Conservation (phyloP, 176 grass and related monocot genomes). For the Avena eriantha region DNA sequence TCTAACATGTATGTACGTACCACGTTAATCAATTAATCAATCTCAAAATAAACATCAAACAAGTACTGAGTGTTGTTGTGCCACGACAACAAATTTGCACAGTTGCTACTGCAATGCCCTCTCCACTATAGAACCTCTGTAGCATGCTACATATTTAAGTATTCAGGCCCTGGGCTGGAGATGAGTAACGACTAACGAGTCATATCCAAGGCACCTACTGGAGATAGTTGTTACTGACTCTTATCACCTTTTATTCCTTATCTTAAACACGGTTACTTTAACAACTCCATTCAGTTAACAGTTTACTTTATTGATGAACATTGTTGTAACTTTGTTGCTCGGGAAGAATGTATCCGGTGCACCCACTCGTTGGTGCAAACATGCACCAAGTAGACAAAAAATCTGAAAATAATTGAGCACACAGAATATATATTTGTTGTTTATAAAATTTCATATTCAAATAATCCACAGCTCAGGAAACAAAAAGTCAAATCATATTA, state of each 20-base stretch:
- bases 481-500: not conserved
- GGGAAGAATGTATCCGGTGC: not conserved
- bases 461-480: not conserved
- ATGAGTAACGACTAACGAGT: not conserved
- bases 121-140: not conserved
- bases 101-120: not conserved
- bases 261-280: not conserved
- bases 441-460: not conserved
- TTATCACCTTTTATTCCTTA: not conserved
- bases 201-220: not conserved
- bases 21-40: not conserved
- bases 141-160: slow-evolving; percentile 4
- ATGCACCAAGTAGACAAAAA: too few relatives aligned
- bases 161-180: not conserved
- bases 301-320: not conserved
- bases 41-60: not conserved
- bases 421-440: not conserved
- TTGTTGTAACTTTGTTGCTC: not conserved
- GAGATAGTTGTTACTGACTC: not conserved
- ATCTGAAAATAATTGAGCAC: not conserved
- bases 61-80: not conserved
- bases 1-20: not conserved
- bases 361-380: too few relatives aligned
- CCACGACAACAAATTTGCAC: not conserved
- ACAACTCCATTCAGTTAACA: not conserved